Base-by-base conservation (phyloP, 2,329 filamentous ascomycete species). In the Stachybotrys chartarum region DNA sequence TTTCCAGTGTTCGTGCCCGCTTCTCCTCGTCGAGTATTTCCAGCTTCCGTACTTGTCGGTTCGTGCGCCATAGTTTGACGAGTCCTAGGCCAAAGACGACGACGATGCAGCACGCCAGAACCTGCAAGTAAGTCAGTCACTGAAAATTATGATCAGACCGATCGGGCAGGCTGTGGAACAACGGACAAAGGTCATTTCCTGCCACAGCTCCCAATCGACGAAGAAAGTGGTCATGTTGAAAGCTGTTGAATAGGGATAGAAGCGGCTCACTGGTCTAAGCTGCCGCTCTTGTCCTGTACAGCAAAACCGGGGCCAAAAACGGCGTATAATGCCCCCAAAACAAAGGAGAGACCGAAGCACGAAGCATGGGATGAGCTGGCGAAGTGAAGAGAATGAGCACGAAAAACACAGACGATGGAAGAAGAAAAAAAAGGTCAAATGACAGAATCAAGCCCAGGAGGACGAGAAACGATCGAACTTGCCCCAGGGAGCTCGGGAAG, bases 111-210 rank as follows among this genome's bases (percentile, higher is more conserved):
- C 82, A 82, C 44, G 78, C 89, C 51, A 96, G 80, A 32, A 91
- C 81, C 90, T 95, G 60, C 11, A 30, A 55, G 8, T 30, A 18
- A 16, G 31, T 30, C 24, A 24, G 24, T 4, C 24, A 24, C 24
- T 24, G 24, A 24, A 24, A 24, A 24, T 12, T 12, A 35, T 30
- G 8, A 35, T 49, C 14, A 24, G 16, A 8, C 10, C 31, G 17
- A 44, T 12, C 39, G 32, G 16, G 39, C 16, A 16, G 45, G 35
- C 24, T n/a, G 12, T 16, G 52, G 68, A 4, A 52, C 12, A 6
- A 79, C 88, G 78, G 76, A 96, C 91, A 75, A 96, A 90, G 54
- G 86, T 89, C 85, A 96, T 86, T 75, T 96, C 85, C 78, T 94
- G 84, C 91, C 91, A 96, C 64, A 94, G 75, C 62, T 81, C 76